A percentile compares a stretch with the other conserved stretches of the same genome.
These are phyloP conservation scores for Hygrocybe punicea DNA, from an alignment of 768 basidiomycete species.

Conservation along the genomic window DNA sequence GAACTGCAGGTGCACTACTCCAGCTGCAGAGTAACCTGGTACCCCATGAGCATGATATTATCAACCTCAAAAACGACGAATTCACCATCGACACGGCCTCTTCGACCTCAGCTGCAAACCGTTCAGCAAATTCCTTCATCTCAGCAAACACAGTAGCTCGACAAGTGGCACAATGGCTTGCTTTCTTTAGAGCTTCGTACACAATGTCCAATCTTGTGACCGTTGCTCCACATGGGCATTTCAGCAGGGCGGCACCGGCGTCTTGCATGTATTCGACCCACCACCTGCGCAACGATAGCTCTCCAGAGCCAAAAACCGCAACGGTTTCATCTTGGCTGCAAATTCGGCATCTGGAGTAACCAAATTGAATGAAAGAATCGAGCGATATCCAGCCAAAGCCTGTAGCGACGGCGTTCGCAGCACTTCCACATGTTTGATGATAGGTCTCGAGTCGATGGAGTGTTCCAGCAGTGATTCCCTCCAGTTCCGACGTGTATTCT, in stretches of 20 bases:
- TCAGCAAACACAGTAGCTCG: neutral
- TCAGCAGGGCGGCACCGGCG: neutral
- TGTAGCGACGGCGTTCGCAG: neutral
- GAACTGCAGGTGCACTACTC: neutral
- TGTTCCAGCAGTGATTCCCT: slow-evolving; percentile 30
- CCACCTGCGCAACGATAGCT: neutral
- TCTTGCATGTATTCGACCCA: neutral
- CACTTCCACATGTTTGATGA: neutral
- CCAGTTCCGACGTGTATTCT: slow-evolving; percentile 35
- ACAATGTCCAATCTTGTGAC: neutral
- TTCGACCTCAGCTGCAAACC: neutral
- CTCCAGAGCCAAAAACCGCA: neutral
- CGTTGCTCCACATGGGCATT: neutral
- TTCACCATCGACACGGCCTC: neutral
- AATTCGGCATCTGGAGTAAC: neutral
- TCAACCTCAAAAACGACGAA: neutral
- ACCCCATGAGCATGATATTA: too few species aligned
- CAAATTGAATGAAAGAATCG: neutral
- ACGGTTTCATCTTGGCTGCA: neutral
- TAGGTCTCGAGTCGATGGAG: neutral
- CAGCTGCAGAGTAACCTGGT: neutral
- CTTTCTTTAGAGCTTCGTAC: neutral
- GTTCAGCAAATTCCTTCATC: neutral
- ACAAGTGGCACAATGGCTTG: neutral
- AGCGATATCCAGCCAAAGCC: neutral